Evolutionary conservation across 73 alveolate species (phyloP).

Genomic region (Diophrys sp.): DNA sequence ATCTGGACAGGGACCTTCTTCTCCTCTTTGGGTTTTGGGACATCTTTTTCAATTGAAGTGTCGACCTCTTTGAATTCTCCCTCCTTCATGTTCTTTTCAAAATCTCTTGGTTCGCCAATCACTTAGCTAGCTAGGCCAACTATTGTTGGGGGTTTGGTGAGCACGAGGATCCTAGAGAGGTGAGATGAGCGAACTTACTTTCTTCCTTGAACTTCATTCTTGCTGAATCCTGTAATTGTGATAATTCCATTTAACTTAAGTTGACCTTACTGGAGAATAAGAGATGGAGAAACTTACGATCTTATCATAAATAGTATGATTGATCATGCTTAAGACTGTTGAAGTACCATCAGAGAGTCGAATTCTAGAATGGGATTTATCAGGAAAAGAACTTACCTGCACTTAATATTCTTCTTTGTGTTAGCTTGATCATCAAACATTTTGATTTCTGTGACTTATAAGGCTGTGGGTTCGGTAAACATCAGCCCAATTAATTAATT

Average conservation of each 20-base stretch:
- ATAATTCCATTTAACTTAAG: background rate
- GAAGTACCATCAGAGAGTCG: slow-evolving; percentile 18
- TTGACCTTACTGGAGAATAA: background rate
- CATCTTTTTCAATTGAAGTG: no score
- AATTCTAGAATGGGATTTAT: slow-evolving; percentile 5
- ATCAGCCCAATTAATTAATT: no score
- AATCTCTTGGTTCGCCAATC: slow-evolving; percentile 16
- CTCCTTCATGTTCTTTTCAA: slow-evolving; percentile 12
- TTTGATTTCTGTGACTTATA: no score
- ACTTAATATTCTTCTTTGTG: no score
- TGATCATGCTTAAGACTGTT: slow-evolving; percentile 5
- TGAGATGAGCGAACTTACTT: no score
- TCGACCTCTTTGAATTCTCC: background rate
- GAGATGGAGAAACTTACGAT: background rate
- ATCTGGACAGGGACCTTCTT: no score
- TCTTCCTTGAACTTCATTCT: no score
- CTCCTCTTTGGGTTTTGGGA: no score
- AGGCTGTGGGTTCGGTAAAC: no score
- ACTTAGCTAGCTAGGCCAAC: background rate
- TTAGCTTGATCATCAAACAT: no score
- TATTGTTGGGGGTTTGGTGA: slow-evolving; percentile 4
- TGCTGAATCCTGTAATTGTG: background rate
- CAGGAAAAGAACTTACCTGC: no score
- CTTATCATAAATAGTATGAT: background rate
- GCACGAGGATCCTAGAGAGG: slow-evolving; percentile 4